Evolutionary conservation across 306 rosid species (phyloP), one percentile per base, ranked within the genome.

Genomic region (Sindora glabra): DNA sequence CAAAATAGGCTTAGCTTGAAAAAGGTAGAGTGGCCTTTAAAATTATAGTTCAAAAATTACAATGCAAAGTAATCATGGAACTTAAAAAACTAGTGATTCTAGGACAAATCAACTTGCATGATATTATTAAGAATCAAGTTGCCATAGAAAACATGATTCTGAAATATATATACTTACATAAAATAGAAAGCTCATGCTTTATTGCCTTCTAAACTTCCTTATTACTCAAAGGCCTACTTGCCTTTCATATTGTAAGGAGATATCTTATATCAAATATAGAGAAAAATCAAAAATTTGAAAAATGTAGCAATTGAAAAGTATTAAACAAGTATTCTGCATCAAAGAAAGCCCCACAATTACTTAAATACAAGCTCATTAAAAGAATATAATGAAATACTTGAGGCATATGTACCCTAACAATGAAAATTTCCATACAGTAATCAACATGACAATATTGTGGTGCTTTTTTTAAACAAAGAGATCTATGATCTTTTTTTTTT

Each of bases 181-280:
- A 73, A 82, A 92, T 87, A 7, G 99, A 92, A 56, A 92, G 95
- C 70, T 89, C 99, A 8, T 96, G 96, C 84, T 96, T 81, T 96
- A 92, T 89, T 17, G 81, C 82, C 72, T 86, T 96, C 99, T 96
- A 92, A 67, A 95, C 99, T 75, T 86, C 99, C 47, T 96, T 95
- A 39, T 65, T 89, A 76, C 78, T 86, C 80, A 75, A 61, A 58
- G 96, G 94, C 74, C 99, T 81, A 73, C 73, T 89, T 49, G 99
- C 99, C 74, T 92, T 92, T 96, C 99, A 92, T 87, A 92, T 92
- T 32, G 94, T 95, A 65, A 92, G 99, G 62, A 92, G 99, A 78
- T 92, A 92, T 79, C 99, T 83, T 96, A 92, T 92, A 83, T 92
- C 99, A 63, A 92, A 92, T 67, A 92, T 92, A 39, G 99, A 92